These are phyloP conservation scores for Nemania sp. DNA, from an alignment of 2,329 filamentous ascomycete genomes.

Conservation along the genomic window DNA sequence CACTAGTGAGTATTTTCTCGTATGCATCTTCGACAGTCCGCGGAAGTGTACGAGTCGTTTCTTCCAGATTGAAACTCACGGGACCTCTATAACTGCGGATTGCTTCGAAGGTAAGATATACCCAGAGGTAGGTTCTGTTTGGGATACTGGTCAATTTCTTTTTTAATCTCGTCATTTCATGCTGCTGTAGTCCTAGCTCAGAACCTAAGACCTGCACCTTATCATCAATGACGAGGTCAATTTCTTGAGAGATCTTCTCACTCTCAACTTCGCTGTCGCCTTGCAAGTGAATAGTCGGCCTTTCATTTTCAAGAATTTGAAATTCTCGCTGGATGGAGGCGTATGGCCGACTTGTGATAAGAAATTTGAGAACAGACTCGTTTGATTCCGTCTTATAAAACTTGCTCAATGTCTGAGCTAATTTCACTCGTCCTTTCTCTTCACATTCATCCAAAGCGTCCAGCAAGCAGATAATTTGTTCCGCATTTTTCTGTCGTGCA, in stretches of 20 bases:
- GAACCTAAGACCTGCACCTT: not conserved
- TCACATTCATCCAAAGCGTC: conserved; percentile 16
- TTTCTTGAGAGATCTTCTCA: conserved; percentile 3
- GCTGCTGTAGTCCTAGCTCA: not conserved
- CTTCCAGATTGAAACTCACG: not conserved
- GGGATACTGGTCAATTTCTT: not conserved
- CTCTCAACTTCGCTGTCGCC: too few relatives aligned
- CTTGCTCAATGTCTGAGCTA: not conserved
- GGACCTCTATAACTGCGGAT: not conserved
- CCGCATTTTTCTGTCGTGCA: not conserved
- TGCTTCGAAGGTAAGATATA: conserved; percentile 3
- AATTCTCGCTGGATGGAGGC: not conserved
- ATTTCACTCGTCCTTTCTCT: not conserved
- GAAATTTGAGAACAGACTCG: conserved; percentile 3
- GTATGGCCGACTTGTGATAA: conserved; percentile 11
- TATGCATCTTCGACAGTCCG: not conserved
- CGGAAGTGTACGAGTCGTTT: not conserved
- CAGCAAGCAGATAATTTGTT: conserved; percentile 5
- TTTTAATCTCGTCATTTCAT: not conserved
- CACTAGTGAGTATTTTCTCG: conserved; percentile 15
- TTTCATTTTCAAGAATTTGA: not conserved
- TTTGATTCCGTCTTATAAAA: not conserved
- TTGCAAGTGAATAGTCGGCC: not conserved
- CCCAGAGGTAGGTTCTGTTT: conserved; percentile 18
- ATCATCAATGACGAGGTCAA: conserved; percentile 11